A percentile compares a stretch with the other conserved stretches of the same genome.
Conservation (phyloP, 2,329 filamentous ascomycete genomes). For the Alternaria hordeiaustralica region DNA sequence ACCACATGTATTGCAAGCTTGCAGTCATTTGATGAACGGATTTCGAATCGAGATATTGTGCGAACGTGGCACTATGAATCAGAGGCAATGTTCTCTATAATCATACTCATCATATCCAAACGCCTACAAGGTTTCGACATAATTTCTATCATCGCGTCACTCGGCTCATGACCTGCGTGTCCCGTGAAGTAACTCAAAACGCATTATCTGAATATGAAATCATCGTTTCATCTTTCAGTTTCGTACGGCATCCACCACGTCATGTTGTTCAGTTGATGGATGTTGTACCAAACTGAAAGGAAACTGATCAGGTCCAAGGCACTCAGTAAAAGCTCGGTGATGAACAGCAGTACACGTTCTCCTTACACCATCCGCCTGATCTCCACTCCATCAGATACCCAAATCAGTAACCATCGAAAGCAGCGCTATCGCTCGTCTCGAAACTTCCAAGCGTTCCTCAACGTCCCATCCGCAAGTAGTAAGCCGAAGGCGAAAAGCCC, state of each 20-base stretch:
- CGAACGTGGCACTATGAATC: too few relatives aligned
- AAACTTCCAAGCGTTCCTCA: background rate
- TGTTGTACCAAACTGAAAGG: background rate
- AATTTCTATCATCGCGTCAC: background rate
- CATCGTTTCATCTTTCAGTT: background rate
- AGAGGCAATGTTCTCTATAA: background rate
- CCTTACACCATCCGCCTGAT: background rate
- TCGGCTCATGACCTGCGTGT: background rate
- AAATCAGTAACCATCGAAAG: constrained; percentile 4
- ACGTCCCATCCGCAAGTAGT: background rate
- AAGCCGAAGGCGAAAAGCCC: background rate
- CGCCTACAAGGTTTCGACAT: background rate
- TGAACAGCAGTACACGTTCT: background rate
- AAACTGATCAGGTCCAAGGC: background rate
- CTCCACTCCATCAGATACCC: background rate
- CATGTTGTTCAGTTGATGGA: background rate
- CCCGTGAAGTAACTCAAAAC: background rate
- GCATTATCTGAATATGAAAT: background rate
- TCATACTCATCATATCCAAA: background rate
- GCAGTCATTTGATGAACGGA: background rate
- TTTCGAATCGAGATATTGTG: too few relatives aligned
- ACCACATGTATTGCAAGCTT: background rate
- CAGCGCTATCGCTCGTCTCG: constrained; percentile 1
- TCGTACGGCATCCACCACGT: background rate
- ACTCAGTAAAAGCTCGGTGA: background rate